A percentile compares a stretch with the other conserved stretches of the same genome.
Conservation (phyloP, 176 grass and related monocot genomes). For the Aegilops sharonensis region DNA sequence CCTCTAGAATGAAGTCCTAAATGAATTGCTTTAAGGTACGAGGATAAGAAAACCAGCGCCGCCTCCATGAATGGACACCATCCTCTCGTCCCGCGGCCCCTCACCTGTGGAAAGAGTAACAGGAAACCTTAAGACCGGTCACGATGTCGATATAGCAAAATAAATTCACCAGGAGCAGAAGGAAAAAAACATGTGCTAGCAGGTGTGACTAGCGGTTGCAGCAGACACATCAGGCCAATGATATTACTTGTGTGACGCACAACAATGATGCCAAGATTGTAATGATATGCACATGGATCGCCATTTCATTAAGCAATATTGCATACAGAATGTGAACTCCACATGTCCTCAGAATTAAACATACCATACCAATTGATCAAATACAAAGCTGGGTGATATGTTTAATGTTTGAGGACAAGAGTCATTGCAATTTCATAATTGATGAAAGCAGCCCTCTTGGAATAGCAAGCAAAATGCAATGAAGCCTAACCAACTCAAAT, state of each 20-base stretch:
- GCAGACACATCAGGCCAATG: not conserved
- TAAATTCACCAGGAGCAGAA: not conserved
- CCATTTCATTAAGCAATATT: not conserved
- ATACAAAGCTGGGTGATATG: not conserved
- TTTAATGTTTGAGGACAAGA: not conserved
- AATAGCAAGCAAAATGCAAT: not conserved
- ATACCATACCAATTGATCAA: not conserved
- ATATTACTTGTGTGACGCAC: not conserved
- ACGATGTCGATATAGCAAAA: not conserved
- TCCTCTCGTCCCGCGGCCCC: not conserved
- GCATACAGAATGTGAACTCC: not conserved
- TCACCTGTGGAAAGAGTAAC: not conserved
- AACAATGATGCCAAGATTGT: not conserved
- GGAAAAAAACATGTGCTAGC: not conserved
- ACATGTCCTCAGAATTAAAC: not conserved
- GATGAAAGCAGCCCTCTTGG: not conserved
- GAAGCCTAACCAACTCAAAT: not conserved
- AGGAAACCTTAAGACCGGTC: conserved; percentile 3
- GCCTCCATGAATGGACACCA: not conserved
- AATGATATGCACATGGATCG: not conserved
- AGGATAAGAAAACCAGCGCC: not conserved
- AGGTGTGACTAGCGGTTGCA: not conserved
- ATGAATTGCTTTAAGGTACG: not conserved
- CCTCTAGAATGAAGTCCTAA: conserved; percentile 10
- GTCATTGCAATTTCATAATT: not conserved